These are phyloP conservation scores for Gnetum montanum DNA, from an alignment of 75 land plant species.

Conservation along the genomic window DNA sequence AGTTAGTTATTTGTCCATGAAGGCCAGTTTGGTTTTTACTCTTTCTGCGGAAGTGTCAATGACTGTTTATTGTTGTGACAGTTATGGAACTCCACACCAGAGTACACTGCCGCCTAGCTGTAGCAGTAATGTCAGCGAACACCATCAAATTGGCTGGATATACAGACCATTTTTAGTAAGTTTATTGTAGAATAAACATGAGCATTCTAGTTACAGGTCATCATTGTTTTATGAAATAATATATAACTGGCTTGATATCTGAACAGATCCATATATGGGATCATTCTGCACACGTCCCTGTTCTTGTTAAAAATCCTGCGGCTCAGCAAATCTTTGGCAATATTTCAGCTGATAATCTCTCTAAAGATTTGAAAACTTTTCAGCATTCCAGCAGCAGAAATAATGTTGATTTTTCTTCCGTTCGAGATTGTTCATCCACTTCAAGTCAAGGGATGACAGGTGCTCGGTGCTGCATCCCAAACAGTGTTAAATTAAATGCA, in stretches of 20 bases:
- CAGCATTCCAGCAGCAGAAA: not conserved
- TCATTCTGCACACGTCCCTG: not conserved
- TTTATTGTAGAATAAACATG: no score
- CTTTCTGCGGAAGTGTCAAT: no score
- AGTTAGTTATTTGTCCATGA: no score
- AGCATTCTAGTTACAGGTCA: no score
- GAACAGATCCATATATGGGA: conserved; percentile 8
- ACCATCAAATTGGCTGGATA: not conserved
- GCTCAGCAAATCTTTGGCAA: conserved; percentile 6
- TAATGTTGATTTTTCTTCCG: not conserved
- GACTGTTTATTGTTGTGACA: no score
- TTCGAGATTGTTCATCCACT: not conserved
- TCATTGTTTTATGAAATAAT: no score
- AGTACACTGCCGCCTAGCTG: not conserved
- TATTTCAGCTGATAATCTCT: not conserved
- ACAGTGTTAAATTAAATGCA: no score
- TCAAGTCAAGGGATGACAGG: not conserved
- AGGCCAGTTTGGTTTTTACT: no score
- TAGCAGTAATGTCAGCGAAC: not conserved
- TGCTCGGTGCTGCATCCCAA: not conserved
- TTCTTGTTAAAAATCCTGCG: conserved; percentile 4
- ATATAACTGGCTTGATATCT: no score
- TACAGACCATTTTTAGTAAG: conserved; percentile 6
- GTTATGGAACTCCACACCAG: no score
- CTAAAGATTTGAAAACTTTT: not conserved